These are phyloP conservation scores for Solioccasus polychromus DNA, from an alignment of 768 basidiomycete genomes.

Conservation along the genomic window DNA sequence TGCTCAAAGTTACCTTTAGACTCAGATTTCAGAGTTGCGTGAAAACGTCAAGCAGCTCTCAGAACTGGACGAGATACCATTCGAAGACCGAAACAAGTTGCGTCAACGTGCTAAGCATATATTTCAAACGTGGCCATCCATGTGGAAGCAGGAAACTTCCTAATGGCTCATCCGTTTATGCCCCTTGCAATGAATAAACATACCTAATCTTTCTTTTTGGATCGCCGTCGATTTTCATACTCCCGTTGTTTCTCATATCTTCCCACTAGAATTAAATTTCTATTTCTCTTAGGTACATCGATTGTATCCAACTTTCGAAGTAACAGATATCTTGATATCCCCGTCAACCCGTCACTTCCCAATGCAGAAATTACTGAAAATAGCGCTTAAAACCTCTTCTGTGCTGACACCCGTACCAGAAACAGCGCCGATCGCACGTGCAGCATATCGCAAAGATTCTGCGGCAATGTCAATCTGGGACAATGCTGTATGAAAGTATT, in stretches of 20 bases:
- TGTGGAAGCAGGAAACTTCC: neutral
- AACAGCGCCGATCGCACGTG: constrained; percentile 79
- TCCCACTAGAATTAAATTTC: too few species aligned
- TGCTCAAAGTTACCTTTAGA: neutral
- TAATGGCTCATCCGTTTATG: neutral
- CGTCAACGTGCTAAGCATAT: constrained; percentile 21
- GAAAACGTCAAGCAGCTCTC: constrained; percentile 25
- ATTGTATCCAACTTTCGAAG: neutral
- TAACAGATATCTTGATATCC: neutral
- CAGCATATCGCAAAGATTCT: constrained; percentile 86
- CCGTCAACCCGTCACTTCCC: constrained; percentile 52
- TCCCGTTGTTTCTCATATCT: too few species aligned
- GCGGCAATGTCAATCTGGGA: constrained; percentile 80
- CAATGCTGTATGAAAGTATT: constrained; percentile 38
- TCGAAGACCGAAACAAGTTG: constrained; percentile 26
- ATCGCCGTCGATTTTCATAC: too few species aligned
- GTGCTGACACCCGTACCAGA: constrained; percentile 69
- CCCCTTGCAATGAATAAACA: too few species aligned
- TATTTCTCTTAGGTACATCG: too few species aligned
- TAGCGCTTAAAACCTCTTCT: constrained; percentile 79
- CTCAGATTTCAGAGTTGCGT: constrained; percentile 19
- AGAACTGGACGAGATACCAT: constrained; percentile 28
- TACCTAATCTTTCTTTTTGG: too few species aligned
- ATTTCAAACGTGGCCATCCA: constrained; percentile 14
- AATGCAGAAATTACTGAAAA: constrained; percentile 88